These are phyloP conservation scores for Platismatia glauca DNA, from an alignment of 495 filamentous ascomycete genomes.

Conservation along the genomic window DNA sequence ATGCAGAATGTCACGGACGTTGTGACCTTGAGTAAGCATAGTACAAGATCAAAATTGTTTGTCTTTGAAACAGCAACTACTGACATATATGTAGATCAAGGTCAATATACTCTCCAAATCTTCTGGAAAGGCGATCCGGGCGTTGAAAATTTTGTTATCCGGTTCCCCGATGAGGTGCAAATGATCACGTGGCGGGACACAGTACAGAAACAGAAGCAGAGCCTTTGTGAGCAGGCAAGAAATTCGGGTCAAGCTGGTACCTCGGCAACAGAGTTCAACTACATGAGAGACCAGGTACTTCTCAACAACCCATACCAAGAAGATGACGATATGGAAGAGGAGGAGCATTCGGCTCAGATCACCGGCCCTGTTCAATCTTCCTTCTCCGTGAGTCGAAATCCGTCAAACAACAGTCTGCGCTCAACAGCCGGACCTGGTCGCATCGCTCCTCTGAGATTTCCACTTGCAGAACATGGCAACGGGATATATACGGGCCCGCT, in stretches of 20 bases:
- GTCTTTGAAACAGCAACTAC: neutral
- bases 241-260: slow-evolving; percentile 46
- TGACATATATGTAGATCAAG: slow-evolving; percentile 29
- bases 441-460: slow-evolving; percentile 58
- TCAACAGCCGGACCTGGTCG: slow-evolving; percentile 60
- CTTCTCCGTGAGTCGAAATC: slow-evolving; percentile 62
- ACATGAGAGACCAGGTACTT: slow-evolving; percentile 54
- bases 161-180: slow-evolving; percentile 76
- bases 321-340: slow-evolving; percentile 73
- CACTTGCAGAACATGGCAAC: slow-evolving; percentile 42
- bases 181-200: slow-evolving; percentile 83
- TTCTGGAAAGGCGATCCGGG: slow-evolving; percentile 97
- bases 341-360: slow-evolving; percentile 39
- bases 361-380: slow-evolving; percentile 32
- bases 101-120: slow-evolving; percentile 65
- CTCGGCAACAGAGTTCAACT: slow-evolving; percentile 69
- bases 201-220: slow-evolving; percentile 41
- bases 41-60: slow-evolving; percentile 8
- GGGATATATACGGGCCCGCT: slow-evolving; percentile 40
- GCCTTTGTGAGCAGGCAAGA: slow-evolving; percentile 37
- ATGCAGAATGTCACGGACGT: slow-evolving; percentile 99
- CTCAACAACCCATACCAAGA: slow-evolving; percentile 73
- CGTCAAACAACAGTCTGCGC: slow-evolving; percentile 70
- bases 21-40: slow-evolving; percentile 53
- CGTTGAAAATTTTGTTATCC: slow-evolving; percentile 93